phyloP scores from a whole-genome alignment of 495 filamentous ascomycete genomes.

The Darksidea phi region DNA sequence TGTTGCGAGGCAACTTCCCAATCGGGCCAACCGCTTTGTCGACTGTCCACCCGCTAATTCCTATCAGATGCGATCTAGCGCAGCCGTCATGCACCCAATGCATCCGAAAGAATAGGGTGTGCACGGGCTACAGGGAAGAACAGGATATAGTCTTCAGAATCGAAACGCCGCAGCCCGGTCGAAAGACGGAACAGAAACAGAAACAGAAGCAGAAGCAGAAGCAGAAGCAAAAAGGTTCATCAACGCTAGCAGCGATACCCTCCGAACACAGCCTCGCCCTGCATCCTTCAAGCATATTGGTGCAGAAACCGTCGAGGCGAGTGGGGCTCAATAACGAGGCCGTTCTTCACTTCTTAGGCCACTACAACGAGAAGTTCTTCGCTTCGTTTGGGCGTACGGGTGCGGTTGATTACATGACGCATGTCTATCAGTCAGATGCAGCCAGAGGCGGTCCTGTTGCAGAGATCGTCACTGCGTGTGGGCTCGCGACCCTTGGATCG shows the following conservation, averaged over 20 bases:
- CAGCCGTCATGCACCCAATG: slow-evolving; percentile 17
- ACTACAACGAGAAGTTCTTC: slow-evolving; percentile 29
- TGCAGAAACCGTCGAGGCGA: slow-evolving; percentile 6
- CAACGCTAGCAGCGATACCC: background rate
- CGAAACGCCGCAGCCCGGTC: slow-evolving; percentile 6
- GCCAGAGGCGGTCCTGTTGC: slow-evolving; percentile 9
- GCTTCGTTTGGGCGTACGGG: background rate
- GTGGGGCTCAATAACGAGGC: slow-evolving; percentile 19
- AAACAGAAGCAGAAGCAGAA: background rate
- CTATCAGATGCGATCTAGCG: slow-evolving; percentile 14
- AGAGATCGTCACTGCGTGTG: slow-evolving; percentile 16
- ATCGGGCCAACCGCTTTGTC: background rate
- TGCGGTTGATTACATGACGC: slow-evolving; percentile 15
- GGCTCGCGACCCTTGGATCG: slow-evolving; percentile 11
- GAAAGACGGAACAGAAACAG: background rate
- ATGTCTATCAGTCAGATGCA: slow-evolving; percentile 6
- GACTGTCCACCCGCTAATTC: background rate
- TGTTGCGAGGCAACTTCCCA: background rate
- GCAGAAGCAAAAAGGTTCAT: background rate
- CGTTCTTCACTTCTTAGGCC: slow-evolving; percentile 7
- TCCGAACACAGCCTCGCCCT: background rate
- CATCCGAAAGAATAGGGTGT: slow-evolving; percentile 12
- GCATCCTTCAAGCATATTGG: background rate
- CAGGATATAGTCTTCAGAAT: slow-evolving; percentile 14
- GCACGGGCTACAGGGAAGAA: slow-evolving; percentile 15